Evolutionary conservation across 1,284 basidiomycete genomes (phyloP), one percentile per base, ranked within the genome.

Genomic region (Trichosporon faecale): DNA sequence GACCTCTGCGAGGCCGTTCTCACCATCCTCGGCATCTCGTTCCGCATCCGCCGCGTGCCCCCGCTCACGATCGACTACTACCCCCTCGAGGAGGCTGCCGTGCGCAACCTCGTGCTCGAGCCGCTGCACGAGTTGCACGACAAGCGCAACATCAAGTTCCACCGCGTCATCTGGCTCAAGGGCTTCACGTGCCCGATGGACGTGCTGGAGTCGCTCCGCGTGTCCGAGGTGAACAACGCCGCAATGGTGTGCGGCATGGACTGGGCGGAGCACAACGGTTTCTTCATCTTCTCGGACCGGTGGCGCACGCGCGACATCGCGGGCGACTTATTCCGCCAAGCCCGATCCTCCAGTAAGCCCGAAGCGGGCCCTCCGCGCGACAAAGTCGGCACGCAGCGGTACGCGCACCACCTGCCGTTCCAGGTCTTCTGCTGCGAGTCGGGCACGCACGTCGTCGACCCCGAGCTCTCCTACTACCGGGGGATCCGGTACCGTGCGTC

Each of bases 211-310:
- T 95, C 92, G 21, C 89, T 97, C 79, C 90, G 94, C 73, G 91
- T 97, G 70, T 93, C 91, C 80, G 87, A 91, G 75, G 87, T 88
- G 46, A 98, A 97, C 80, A 89, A 93, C 76, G 95, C 95, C 0
- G 92, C 93, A 0, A 94, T 98, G 93, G 93, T 96, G 1, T 97
- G 95, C 80, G 94, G 94, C 27, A 97, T 97, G 95, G 95, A 98
- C 80, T 98, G 95, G 95, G 94, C 94, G 27, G 94, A 98, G 82
- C 91, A 94, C 80, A 93, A 94, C 75, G 94, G 94, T 0, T 92
- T 94, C 84, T 98, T 96, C 85, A 94, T 97, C 76, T 97, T 96
- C 84, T 96, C 94, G 27, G 95, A 96, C 83, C 88, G 95, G 71
- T 98, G 95, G 95, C 87, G 95, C 66, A 97, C 95, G 7, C 89